A percentile compares a stretch with the other conserved stretches of the same genome.
Conservation (phyloP, 208 protist genomes). For the Trypanosoma melophagium region DNA sequence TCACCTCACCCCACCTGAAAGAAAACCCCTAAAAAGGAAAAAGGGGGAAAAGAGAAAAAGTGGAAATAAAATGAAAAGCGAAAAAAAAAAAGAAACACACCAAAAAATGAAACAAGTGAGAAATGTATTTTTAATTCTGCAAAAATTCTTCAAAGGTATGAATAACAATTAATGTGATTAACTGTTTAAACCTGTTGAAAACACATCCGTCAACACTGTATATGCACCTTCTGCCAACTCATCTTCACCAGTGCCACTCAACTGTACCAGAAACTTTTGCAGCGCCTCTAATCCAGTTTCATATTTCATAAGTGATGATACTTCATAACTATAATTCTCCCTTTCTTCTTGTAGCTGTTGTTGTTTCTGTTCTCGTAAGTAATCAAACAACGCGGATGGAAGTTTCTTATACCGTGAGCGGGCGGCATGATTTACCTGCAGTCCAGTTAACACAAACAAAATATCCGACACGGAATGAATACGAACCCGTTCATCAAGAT, state of each 20-base stretch:
- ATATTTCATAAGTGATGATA: not conserved
- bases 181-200: not conserved
- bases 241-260: constrained; percentile 1
- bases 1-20: not conserved
- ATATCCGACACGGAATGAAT: constrained; percentile 21
- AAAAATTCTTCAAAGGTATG: not conserved
- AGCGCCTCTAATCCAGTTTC: not conserved
- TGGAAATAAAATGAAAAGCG: constrained; percentile 8
- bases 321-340: not conserved
- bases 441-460: constrained; percentile 10
- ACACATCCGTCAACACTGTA: not conserved
- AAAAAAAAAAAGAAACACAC: constrained; percentile 13
- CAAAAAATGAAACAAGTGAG: not conserved
- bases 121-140: not conserved
- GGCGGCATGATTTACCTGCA: constrained; percentile 14
- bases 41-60: constrained; percentile 8
- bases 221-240: constrained; percentile 9
- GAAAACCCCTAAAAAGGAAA: not conserved
- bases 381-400: constrained; percentile 21
- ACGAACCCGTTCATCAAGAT: constrained; percentile 23
- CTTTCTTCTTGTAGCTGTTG: not conserved
- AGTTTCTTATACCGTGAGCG: constrained; percentile 26
- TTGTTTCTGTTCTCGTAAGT: constrained; percentile 14
- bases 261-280: constrained; percentile 9
- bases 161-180: no score